Conservation (phyloP, 2,329 filamentous ascomycete genomes). For the Cordyceps farinosa region DNA sequence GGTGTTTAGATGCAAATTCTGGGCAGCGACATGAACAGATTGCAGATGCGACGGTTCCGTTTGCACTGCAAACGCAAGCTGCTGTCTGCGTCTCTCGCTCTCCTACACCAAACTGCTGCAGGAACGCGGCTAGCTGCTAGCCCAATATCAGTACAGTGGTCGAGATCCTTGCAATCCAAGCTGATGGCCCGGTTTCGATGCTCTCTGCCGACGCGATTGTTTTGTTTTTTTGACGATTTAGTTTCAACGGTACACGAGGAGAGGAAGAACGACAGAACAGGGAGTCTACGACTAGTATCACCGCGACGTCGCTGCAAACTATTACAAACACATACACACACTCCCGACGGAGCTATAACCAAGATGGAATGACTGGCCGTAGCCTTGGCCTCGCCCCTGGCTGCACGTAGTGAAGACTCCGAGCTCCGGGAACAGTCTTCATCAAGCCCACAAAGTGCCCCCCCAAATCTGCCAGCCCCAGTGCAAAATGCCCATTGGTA, state of each 20-base stretch:
- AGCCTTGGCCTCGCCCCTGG: conserved; percentile 5
- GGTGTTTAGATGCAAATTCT: background rate
- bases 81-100: background rate
- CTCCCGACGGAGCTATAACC: conserved; percentile 8
- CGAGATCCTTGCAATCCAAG: conserved; percentile 1
- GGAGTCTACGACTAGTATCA: background rate
- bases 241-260: background rate
- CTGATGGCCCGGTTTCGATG: background rate
- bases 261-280: background rate
- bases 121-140: background rate
- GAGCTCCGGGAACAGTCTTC: conserved; percentile 1
- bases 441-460: background rate
- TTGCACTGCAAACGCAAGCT: conserved; percentile 8
- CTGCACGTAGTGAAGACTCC: background rate
- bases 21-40: background rate
- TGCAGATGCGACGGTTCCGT: background rate
- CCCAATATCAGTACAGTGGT: background rate
- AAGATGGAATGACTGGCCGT: conserved; percentile 8
- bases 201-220: background rate
- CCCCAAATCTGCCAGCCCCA: background rate
- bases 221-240: background rate
- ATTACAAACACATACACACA: background rate
- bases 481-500: background rate
- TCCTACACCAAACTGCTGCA: background rate
- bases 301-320: background rate